Base-by-base conservation (phyloP, 1,284 basidiomycete genomes). In the Inonotus obliquus region DNA sequence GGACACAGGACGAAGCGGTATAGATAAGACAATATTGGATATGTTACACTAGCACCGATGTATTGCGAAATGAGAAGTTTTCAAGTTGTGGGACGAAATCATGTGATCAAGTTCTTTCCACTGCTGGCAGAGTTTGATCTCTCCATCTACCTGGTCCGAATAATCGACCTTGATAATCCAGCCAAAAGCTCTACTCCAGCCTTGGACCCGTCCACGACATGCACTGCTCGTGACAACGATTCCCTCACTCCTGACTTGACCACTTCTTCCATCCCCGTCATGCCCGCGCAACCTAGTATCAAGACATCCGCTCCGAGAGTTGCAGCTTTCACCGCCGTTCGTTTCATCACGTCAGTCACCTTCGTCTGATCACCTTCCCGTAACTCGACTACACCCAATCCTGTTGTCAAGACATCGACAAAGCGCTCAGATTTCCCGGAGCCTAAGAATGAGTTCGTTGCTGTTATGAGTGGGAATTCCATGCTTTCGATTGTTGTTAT, bases 401-500 rank as follows among this genome's bases (percentile, higher is more conserved):
- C 79, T 2, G 75, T 79, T 37, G 74, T 78, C 25, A 73, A 68
- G 6, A 80, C 77, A 1, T 79, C 80, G 0, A 75, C 76, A 54
- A 77, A 76, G 14, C 59, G 39, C 19, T 55, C 59, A 19, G 59
- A 60, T 29, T 55, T 60, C 19, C 17, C 13, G 7, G 38, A 51
- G 13, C 59, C 44, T 13, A 60, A 29, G 32, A 68, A 65, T 48
- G 66, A 66, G 45, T 66, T 59, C 9, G 76, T 70, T 27, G 73
- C 76, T 32, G 73, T 72, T 9, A 72, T 68, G 32, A 82, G 71
- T 19, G 79, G 69, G 4, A 69, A 68, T 61, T 79, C 78, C 76
- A 79, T 79, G 14, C 77, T 74, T 7, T 70, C 70, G 4, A 77
- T 79, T 0, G 81, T 81, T 4, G 79, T 79, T n/a, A 82, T 75